Evolutionary conservation across 495 filamentous ascomycete genomes (phyloP), one percentile per base, ranked within the genome.

Genomic region (Aspergillus haitiensis): DNA sequence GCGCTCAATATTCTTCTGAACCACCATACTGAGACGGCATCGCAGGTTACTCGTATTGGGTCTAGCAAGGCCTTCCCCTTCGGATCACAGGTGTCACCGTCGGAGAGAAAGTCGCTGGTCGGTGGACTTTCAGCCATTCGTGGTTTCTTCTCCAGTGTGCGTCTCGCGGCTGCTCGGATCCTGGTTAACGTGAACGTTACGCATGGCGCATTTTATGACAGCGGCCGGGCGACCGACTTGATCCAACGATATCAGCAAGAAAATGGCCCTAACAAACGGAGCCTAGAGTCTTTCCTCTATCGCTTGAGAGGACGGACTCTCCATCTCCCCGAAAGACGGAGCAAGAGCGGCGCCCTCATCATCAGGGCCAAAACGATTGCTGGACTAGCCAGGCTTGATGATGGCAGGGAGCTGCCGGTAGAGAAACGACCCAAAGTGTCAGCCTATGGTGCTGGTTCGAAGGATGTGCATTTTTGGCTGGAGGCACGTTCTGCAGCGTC

Each of bases 61-160:
- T 62, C 64, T 0, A 76, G 78, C 57, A 78, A 69, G 53, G 73
- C 75, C 31, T 76, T 67, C 53, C 66, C 70, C 42, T 56, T 77
- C 12, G 47, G 61, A 3, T 27, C 21, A 27, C 21, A 27, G 4
- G 46, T 47, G 9, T 59, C 36, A 4, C 45, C 59, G 2, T 58
- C 62, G 2, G 78, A 80, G 42, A 66, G 50, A 6, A 67, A 56
- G 27, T 58, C 64, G 31, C 68, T 80, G 1, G 67, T 65, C 9
- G 69, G 65, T 7, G 80, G 79, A 5, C 68, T 84, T 0, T 67
- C 78, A 1, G 79, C 81, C 3, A 68, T 87, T 0, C 82, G 87
- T 51, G 88, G 88, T 0, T 90, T 82, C 64, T 88, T 87, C 56
- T 75, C 85, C 55, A 89, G 86, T 68, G 82, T 86, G 12, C 85